phyloP scores from a whole-genome alignment of 768 basidiomycete species.

The Russula dissimulans region DNA sequence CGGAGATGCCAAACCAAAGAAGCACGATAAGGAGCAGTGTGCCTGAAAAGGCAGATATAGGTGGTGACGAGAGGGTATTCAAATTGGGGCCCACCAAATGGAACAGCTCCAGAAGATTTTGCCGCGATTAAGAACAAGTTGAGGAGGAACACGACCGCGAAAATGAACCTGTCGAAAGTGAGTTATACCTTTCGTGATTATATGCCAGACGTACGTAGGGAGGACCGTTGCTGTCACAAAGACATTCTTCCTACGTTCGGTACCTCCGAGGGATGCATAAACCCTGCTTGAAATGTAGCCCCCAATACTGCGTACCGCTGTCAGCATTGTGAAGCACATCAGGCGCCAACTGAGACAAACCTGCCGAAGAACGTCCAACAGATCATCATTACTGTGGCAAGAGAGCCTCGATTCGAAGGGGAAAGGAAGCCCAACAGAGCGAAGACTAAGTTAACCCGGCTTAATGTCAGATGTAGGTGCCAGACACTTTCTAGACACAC shows the following conservation, averaged over 20 bases:
- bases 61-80: not conserved
- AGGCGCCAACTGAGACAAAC: conserved; percentile 31
- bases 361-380: conserved; percentile 92
- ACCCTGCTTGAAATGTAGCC: conserved; percentile 84
- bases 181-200: not conserved
- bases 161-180: conserved; percentile 51
- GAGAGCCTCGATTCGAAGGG: conserved; percentile 88
- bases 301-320: conserved; percentile 50
- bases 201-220: conserved; percentile 54
- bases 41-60: conserved; percentile 31
- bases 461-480: not conserved
- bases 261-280: conserved; percentile 73
- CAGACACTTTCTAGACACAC: conserved; percentile 30
- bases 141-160: conserved; percentile 78
- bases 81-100: conserved; percentile 54
- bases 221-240: conserved; percentile 84
- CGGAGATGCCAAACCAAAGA: conserved; percentile 91
- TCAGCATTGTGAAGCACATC: conserved; percentile 5
- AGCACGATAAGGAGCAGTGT: conserved; percentile 79
- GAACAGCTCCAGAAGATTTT: conserved; percentile 90
- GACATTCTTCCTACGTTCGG: conserved; percentile 68
- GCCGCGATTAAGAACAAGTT: conserved; percentile 82
- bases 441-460: conserved; percentile 49
- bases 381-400: conserved; percentile 90
- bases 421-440: conserved; percentile 89